Conservation (phyloP, 345 rosid genomes). For the Eucalyptus melliodora region DNA sequence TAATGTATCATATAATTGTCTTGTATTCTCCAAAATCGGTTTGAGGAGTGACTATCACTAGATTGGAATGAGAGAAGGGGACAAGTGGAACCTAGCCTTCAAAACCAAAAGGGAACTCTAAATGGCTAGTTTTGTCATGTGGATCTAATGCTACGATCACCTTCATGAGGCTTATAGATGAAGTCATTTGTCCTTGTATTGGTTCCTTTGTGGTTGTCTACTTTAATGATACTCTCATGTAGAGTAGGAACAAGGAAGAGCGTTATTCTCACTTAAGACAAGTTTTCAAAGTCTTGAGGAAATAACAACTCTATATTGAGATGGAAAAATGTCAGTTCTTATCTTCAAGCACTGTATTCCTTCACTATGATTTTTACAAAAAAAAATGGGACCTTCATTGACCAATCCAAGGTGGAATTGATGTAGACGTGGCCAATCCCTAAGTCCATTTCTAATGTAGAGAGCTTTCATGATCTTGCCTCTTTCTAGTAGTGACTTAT, state of each 20-base stretch:
- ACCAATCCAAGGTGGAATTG: neutral
- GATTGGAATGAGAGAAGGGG: neutral
- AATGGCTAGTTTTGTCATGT: neutral
- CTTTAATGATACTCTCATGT: neutral
- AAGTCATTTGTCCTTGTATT: neutral
- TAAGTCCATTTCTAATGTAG: neutral
- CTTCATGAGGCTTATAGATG: neutral
- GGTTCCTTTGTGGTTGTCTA: neutral
- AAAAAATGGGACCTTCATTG: neutral
- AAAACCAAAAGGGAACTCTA: neutral
- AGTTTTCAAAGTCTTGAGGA: neutral
- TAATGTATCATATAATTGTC: neutral
- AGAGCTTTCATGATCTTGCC: neutral
- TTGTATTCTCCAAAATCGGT: accelerated
- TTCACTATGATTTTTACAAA: neutral
- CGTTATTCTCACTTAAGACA: neutral
- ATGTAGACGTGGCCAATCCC: neutral
- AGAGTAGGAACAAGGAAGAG: neutral
- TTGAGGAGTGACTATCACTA: neutral
- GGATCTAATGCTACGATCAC: neutral
- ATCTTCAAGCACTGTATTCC: neutral
- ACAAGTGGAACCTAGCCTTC: neutral
- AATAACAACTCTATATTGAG: neutral
- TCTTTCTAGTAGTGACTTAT: neutral
- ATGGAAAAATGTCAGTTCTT: neutral